Percentiles rank a stretch among this genome's conserved stretches.
phyloP scores from a whole-genome alignment of 352 stramenopile species.

The Phytophthora sansomeana region DNA sequence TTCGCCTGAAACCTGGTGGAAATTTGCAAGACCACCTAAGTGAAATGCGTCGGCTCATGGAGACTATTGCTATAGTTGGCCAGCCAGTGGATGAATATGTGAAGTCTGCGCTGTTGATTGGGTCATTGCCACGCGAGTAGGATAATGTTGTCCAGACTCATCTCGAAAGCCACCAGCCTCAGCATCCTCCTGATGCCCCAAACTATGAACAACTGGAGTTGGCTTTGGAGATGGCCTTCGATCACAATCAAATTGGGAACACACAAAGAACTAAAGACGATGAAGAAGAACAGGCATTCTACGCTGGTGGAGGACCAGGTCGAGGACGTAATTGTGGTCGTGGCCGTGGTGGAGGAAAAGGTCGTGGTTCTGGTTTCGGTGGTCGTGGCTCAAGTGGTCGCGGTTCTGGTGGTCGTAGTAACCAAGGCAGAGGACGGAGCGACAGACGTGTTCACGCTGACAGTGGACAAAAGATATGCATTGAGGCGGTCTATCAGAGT shows the following conservation, averaged over 20 bases:
- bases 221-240: conserved; percentile 9
- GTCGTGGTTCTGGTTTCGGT: too few relatives aligned
- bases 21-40: conserved; percentile 7
- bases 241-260: conserved; percentile 6
- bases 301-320: conserved; percentile 3
- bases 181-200: conserved; percentile 2
- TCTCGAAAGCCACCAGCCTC: conserved; percentile 1
- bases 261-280: not conserved
- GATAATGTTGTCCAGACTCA: conserved; percentile 14
- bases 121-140: conserved; percentile 3
- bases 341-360: too few relatives aligned
- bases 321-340: not conserved
- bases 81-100: conserved; percentile 8
- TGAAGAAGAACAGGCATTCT: conserved; percentile 13
- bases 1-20: too few relatives aligned
- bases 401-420: conserved; percentile 3
- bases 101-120: not conserved
- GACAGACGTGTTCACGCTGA: too few relatives aligned
- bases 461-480: too few relatives aligned
- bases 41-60: conserved; percentile 18
- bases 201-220: conserved; percentile 17
- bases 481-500: too few relatives aligned
- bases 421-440: conserved; percentile 3
- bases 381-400: too few relatives aligned
- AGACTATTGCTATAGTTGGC: conserved; percentile 4